Conservation (phyloP, 2,329 filamentous ascomycete genomes). For the Cyphellophora europaea region DNA sequence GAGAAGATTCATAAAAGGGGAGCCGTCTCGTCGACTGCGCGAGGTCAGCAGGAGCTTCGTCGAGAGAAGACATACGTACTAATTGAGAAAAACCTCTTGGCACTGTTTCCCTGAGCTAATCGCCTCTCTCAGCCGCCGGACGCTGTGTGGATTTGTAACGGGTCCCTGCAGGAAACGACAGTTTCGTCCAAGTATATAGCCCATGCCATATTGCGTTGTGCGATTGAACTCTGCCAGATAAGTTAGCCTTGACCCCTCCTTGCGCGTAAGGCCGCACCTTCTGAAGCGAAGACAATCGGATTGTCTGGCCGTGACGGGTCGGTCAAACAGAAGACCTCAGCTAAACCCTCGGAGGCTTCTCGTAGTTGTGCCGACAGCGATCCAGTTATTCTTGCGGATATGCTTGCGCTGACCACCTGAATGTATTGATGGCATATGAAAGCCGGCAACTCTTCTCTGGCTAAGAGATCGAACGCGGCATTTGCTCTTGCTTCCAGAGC, state of each 20-base stretch:
- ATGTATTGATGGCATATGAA: conserved; percentile 63
- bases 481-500: conserved; percentile 53
- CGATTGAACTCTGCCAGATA: conserved; percentile 56
- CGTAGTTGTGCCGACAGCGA: conserved; percentile 54
- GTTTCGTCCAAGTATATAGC: conserved; percentile 65
- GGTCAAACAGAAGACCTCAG: conserved; percentile 68
- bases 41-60: conserved; percentile 4
- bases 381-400: conserved; percentile 58
- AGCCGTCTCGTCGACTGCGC: conserved; percentile 58
- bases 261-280: conserved; percentile 44
- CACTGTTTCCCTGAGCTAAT: conserved; percentile 57
- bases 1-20: conserved; percentile 67
- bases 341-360: conserved; percentile 64
- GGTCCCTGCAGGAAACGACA: conserved; percentile 72
- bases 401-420: conserved; percentile 59
- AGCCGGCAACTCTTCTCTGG: conserved; percentile 60
- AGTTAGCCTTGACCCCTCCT: conserved; percentile 3
- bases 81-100: conserved; percentile 68
- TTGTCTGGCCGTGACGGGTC: conserved; percentile 66
- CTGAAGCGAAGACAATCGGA: conserved; percentile 67
- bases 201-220: conserved; percentile 66
- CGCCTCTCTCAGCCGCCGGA: conserved; percentile 53
- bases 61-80: conserved; percentile 34
- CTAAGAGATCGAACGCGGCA: conserved; percentile 56
- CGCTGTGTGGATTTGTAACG: conserved; percentile 55